A percentile compares a stretch with the other conserved stretches of the same genome.
Conservation (phyloP, 225 moss, liverwort and hornwort species). For the Ulota crispa region DNA sequence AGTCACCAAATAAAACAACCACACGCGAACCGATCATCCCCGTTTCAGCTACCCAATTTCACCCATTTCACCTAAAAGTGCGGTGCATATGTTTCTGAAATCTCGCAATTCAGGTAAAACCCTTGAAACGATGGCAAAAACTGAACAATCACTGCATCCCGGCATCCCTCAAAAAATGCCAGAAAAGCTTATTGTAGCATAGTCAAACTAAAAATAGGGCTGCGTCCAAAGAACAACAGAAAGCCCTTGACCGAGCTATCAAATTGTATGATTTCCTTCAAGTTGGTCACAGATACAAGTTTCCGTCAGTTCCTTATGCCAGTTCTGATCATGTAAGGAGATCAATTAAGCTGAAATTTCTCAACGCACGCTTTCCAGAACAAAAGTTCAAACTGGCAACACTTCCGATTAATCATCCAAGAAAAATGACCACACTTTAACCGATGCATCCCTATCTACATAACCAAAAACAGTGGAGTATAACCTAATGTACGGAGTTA, state of each 20-base stretch:
- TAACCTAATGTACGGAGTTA: not conserved
- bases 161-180: not conserved
- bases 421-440: not conserved
- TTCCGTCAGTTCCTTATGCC: not conserved
- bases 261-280: not conserved
- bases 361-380: not conserved
- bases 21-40: not conserved
- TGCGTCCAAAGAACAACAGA: not conserved
- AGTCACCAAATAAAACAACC: not conserved
- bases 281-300: not conserved
- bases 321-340: not conserved
- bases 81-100: not conserved
- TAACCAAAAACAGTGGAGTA: not conserved
- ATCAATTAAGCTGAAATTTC: not conserved
- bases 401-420: not conserved
- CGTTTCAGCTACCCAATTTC: not conserved
- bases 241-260: constrained; percentile 6
- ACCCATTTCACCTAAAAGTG: not conserved
- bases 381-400: not conserved
- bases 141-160: not conserved
- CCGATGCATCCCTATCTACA: not conserved
- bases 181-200: not conserved
- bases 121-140: not conserved
- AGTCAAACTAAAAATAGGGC: not conserved
- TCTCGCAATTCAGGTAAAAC: not conserved